Conservation (phyloP, 257 asterid genomes). For the Anisodus acutangulus region DNA sequence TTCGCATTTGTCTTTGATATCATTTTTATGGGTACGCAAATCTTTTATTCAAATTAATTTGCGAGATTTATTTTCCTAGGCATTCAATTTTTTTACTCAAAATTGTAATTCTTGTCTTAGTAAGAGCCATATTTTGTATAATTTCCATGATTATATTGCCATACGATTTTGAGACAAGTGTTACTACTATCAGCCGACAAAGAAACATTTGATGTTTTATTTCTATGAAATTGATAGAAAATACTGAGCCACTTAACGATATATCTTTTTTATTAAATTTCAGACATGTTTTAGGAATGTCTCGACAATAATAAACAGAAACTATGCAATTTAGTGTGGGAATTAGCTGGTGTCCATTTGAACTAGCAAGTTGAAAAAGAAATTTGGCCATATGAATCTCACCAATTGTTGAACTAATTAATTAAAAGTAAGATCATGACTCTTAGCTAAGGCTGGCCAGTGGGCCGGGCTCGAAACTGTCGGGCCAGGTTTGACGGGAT, state of each 20-base stretch:
- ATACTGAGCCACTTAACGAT: neutral
- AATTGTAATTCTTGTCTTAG: too few species aligned
- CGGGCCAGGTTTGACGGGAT: too few species aligned
- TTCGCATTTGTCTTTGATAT: too few species aligned
- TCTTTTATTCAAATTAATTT: too few species aligned
- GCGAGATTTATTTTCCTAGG: too few species aligned
- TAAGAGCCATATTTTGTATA: too few species aligned
- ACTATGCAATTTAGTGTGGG: neutral
- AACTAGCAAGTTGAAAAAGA: neutral
- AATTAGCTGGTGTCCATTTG: constrained; percentile 23
- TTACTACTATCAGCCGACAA: neutral
- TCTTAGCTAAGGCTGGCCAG: too few species aligned
- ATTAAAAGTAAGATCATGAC: neutral
- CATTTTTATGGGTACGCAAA: too few species aligned
- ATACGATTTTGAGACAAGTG: too few species aligned
- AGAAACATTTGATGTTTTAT: neutral
- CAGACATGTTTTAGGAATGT: constrained; percentile 21
- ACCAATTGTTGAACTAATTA: neutral
- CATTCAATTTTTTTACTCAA: too few species aligned
- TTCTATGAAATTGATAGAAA: neutral
- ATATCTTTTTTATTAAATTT: neutral
- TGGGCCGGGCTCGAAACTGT: too few species aligned
- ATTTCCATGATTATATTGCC: too few species aligned
- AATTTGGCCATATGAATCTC: neutral
- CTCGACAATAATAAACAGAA: neutral